Percentiles rank a stretch among this genome's conserved stretches.
phyloP scores from a whole-genome alignment of 768 basidiomycete genomes.

The Trametes sanguinea region DNA sequence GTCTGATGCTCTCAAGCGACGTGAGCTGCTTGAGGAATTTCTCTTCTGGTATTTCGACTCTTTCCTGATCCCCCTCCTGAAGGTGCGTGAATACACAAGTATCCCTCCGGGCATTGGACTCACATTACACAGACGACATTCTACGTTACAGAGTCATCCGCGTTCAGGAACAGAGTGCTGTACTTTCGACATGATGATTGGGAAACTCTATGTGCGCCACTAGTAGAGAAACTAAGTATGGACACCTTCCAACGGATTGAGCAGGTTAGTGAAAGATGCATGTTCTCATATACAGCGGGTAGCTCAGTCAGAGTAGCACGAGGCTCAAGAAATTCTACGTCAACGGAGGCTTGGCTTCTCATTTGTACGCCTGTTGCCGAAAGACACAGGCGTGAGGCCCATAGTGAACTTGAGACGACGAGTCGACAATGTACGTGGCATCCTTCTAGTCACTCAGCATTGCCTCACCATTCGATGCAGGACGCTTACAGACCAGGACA shows the following conservation, averaged over 20 bases:
- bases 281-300: not conserved
- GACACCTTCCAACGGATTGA: slow-evolving; percentile 73
- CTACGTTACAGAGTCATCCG: slow-evolving; percentile 91
- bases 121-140: slow-evolving; percentile 74
- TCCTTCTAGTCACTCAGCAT: not conserved
- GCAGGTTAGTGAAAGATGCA: slow-evolving; percentile 48
- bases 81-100: slow-evolving; percentile 46
- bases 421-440: slow-evolving; percentile 37
- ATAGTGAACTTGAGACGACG: slow-evolving; percentile 86
- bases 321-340: slow-evolving; percentile 66
- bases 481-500: slow-evolving; percentile 36
- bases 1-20: slow-evolving; percentile 72
- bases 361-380: slow-evolving; percentile 86
- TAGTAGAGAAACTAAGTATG: slow-evolving; percentile 70
- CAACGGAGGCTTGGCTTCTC: slow-evolving; percentile 80
- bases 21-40: slow-evolving; percentile 84
- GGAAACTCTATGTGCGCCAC: slow-evolving; percentile 78
- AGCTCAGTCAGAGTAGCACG: slow-evolving; percentile 42
- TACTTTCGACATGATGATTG: slow-evolving; percentile 97
- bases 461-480: slow-evolving; percentile 24
- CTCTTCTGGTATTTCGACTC: slow-evolving; percentile 94
- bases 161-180: slow-evolving; percentile 76
- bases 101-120: not conserved
- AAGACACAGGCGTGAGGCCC: slow-evolving; percentile 92
- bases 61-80: slow-evolving; percentile 77